Evolutionary conservation across 2,329 filamentous ascomycete species (phyloP), one percentile per base, ranked within the genome.

Genomic region (Penicillium sclerotigenum): DNA sequence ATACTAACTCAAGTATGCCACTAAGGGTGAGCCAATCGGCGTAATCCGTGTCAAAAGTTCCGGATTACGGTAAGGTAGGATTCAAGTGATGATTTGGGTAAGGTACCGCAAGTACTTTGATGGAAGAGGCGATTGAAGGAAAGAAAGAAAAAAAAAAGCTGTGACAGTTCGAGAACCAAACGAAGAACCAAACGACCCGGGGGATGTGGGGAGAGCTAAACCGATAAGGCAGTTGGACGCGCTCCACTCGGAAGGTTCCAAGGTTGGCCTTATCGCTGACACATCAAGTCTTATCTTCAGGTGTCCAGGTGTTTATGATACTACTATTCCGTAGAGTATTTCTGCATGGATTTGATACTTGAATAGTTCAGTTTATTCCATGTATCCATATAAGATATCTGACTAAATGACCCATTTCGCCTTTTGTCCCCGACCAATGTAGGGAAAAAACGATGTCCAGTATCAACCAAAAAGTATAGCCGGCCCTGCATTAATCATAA

Each of bases 211-310:
- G 57, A 54, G 48, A 50, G 41, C 60, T 64, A 65, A 62, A 57
- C 62, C 60, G 20, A 51, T 38, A 52, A 58, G 59, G 62, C 59
- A 66, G 58, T 59, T 67, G n/a, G 41, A 64, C 50, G 60, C 63
- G 63, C 36, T 33, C 31, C 31, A 16, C 7, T 14, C 14, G n/a
- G n/a, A n/a, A n/a, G n/a, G n/a, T n/a, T n/a, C 31, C 28, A 20
- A 45, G 42, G 18, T 20, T 45, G 14, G 11, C 28, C 52, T 57
- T 58, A 59, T 55, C 57, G 42, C 24, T 55, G 52, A 49, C 52
- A 54, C 52, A 54, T 36, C 51, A 18, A 14, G 5, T 47, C 52
- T 58, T 52, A 56, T 59, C 52, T 16, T n/a, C 33, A 26, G 33
- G 16, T 9, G n/a, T n/a, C n/a, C n/a, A 37, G n/a, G n/a, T 37